Conservation (phyloP, 1,139 yeast species). For the Geotrichum australiense region DNA sequence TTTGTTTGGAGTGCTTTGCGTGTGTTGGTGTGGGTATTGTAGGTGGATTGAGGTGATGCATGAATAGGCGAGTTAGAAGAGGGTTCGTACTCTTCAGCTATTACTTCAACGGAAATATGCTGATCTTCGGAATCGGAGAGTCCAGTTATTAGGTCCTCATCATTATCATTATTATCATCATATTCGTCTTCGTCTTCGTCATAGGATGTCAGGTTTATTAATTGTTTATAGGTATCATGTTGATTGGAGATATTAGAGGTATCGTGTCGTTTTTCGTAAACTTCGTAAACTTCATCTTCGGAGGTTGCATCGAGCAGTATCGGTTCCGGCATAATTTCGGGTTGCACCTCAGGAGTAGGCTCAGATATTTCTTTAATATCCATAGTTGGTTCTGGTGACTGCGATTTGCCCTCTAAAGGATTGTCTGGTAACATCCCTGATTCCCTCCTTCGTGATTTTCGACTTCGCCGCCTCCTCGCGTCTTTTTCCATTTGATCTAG, state of each 20-base stretch:
- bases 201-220: neutral
- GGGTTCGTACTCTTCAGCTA: constrained; percentile 5
- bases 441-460: constrained; percentile 1
- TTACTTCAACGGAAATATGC: neutral
- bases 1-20: neutral
- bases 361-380: too few species aligned
- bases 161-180: constrained; percentile 2
- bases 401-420: too few species aligned
- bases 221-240: too few species aligned
- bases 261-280: too few species aligned
- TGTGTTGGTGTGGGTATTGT: neutral
- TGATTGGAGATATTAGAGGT: too few species aligned
- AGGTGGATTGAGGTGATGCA: neutral
- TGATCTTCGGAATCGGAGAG: neutral
- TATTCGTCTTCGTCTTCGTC: neutral
- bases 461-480: neutral
- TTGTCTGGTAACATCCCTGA: constrained; percentile 6
- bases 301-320: too few species aligned
- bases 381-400: too few species aligned
- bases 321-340: too few species aligned
- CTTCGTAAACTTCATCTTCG: too few species aligned
- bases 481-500: neutral
- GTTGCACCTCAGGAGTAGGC: too few species aligned
- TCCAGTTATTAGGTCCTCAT: neutral
- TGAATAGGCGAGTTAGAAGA: neutral